These are phyloP conservation scores for Phoenix dactylifera DNA, from an alignment of 176 grass and related monocot species.

Conservation along the genomic window DNA sequence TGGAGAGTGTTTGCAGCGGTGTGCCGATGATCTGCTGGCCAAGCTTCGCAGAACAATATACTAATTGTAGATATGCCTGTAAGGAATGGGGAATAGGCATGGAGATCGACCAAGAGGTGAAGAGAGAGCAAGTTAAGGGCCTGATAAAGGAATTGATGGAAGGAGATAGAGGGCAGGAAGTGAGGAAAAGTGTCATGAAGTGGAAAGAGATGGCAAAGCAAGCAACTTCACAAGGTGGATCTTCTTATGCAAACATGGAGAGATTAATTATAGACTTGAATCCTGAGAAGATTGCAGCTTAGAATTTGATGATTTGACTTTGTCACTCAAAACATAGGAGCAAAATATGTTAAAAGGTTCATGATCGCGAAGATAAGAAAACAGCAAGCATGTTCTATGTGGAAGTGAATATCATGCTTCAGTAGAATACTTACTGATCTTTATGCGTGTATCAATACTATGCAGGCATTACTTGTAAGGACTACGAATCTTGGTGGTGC, in stretches of 20 bases:
- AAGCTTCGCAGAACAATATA: neutral
- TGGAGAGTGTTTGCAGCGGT: slow-evolving; percentile 1
- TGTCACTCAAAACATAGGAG: no score
- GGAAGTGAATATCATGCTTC: no score
- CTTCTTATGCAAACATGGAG: neutral
- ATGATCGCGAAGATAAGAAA: no score
- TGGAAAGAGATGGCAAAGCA: slow-evolving; percentile 6
- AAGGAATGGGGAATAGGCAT: neutral
- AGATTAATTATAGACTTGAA: neutral
- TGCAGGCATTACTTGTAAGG: no score
- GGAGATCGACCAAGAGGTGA: neutral
- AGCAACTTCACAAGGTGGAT: neutral
- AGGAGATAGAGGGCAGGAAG: neutral
- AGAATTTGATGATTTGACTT: no score
- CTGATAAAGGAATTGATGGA: neutral
- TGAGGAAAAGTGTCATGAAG: neutral
- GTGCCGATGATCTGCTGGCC: slow-evolving; percentile 7
- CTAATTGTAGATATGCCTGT: slow-evolving; percentile 2
- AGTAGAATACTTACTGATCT: no score
- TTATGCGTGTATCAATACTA: no score
- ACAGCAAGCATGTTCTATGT: no score
- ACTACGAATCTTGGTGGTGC: no score
- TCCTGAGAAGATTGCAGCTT: no score
- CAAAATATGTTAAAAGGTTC: no score
- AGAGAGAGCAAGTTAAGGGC: neutral